Percentiles rank a stretch among this genome's conserved stretches.
phyloP scores from a whole-genome alignment of 2,329 filamentous ascomycete species.

The Fusarium torulosum region DNA sequence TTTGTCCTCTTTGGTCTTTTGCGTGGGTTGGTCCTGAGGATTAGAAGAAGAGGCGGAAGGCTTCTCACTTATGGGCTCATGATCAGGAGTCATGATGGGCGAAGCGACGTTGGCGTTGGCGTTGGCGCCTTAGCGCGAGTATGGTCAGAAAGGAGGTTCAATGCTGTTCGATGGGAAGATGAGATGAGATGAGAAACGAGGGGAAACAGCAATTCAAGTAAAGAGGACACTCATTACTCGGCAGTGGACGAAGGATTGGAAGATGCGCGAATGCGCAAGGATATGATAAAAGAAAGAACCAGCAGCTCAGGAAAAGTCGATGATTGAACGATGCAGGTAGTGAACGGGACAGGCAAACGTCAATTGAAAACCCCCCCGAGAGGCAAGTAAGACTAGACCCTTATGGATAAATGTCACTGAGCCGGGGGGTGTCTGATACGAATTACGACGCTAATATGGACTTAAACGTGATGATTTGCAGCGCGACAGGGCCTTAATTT shows the following conservation, averaged over 20 bases:
- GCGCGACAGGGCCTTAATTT: slow-evolving; percentile 12
- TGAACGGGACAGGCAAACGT: slow-evolving; percentile 5
- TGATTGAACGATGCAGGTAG: slow-evolving; percentile 7
- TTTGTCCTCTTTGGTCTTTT: slow-evolving; percentile 45
- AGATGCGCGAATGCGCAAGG: neutral
- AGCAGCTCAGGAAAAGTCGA: slow-evolving; percentile 4
- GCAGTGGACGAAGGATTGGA: neutral
- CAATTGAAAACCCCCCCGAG: slow-evolving; percentile 2
- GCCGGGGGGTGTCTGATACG: slow-evolving; percentile 17
- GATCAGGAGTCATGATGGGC: slow-evolving; percentile 33
- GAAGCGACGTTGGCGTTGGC: slow-evolving; percentile 1
- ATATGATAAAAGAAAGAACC: neutral
- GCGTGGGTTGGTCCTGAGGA: slow-evolving; percentile 6
- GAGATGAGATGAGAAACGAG: neutral
- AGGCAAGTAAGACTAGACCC: slow-evolving; percentile 8
- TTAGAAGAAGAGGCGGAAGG: slow-evolving; percentile 16
- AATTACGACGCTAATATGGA: slow-evolving; percentile 35
- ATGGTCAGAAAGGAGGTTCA: neutral
- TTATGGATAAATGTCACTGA: neutral
- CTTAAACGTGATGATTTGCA: slow-evolving; percentile 3
- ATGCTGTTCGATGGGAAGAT: neutral
- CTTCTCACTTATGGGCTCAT: slow-evolving; percentile 32
- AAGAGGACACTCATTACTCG: neutral
- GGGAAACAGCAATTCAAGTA: neutral
- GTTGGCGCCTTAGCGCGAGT: slow-evolving; percentile 9